Evolutionary conservation across 306 rosid species (phyloP).

Genomic region (Adenanthera pavonina): DNA sequence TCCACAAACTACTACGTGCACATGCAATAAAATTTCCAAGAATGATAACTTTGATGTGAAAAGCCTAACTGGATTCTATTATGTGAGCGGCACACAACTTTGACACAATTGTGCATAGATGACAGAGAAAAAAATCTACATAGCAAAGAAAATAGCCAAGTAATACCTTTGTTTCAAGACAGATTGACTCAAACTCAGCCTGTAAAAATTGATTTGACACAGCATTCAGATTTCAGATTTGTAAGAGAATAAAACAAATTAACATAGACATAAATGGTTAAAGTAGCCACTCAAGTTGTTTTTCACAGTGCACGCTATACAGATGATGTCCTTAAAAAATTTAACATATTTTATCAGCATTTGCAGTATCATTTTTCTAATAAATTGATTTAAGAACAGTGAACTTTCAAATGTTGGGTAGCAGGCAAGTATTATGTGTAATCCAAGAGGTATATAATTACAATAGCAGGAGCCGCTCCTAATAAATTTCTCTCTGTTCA

Average conservation of each 20-base stretch:
- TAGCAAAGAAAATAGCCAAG: background rate
- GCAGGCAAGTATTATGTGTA: background rate
- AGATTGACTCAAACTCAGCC: constrained; percentile 6
- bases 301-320: background rate
- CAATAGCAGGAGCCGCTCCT: background rate
- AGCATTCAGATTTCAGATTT: background rate
- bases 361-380: background rate
- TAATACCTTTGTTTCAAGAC: constrained; percentile 21
- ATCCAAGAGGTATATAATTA: background rate
- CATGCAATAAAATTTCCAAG: constrained; percentile 12
- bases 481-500: background rate
- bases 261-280: background rate
- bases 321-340: background rate
- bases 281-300: background rate
- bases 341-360: background rate
- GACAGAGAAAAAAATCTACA: background rate
- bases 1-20: background rate
- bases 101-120: background rate
- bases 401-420: background rate
- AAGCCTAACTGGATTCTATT: background rate
- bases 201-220: constrained; percentile 5
- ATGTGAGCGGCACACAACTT: background rate
- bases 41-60: background rate
- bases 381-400: background rate
- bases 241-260: background rate